These are phyloP conservation scores for Heritiera littoralis DNA, from an alignment of 345 rosid genomes.

Conservation along the genomic window DNA sequence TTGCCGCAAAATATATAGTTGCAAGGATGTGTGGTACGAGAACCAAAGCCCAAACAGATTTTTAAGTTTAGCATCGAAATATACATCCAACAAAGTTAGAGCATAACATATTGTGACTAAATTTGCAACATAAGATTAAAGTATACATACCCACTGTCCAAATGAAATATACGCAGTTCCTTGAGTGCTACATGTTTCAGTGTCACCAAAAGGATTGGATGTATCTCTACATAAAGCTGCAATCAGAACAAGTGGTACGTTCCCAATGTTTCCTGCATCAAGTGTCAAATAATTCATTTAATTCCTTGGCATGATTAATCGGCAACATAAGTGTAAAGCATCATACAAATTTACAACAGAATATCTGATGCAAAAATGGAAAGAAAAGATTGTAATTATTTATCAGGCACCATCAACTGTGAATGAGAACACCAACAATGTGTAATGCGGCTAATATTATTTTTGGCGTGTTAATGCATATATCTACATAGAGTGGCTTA, in stretches of 20 bases:
- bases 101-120: not conserved
- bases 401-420: not conserved
- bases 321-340: not conserved
- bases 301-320: not conserved
- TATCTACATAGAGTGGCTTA: constrained; percentile 36
- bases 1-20: not conserved
- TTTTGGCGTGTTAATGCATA: not conserved
- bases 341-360: not conserved
- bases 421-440: not conserved
- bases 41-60: not conserved
- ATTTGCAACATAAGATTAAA: not conserved
- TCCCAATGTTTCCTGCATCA: constrained; percentile 96
- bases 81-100: not conserved
- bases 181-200: constrained; percentile 71
- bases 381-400: not conserved
- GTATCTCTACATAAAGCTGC: constrained; percentile 89
- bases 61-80: not conserved
- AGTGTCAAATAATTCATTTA: not conserved
- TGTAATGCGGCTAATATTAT: not conserved
- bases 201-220: constrained; percentile 87
- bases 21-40: not conserved
- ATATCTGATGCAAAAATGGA: not conserved
- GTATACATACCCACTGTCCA: constrained; percentile 87
- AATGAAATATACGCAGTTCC: constrained; percentile 99
- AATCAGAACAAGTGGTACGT: constrained; percentile 93